Base-by-base conservation (phyloP, 2,329 filamentous ascomycete genomes). In the Calycina herbarum region DNA sequence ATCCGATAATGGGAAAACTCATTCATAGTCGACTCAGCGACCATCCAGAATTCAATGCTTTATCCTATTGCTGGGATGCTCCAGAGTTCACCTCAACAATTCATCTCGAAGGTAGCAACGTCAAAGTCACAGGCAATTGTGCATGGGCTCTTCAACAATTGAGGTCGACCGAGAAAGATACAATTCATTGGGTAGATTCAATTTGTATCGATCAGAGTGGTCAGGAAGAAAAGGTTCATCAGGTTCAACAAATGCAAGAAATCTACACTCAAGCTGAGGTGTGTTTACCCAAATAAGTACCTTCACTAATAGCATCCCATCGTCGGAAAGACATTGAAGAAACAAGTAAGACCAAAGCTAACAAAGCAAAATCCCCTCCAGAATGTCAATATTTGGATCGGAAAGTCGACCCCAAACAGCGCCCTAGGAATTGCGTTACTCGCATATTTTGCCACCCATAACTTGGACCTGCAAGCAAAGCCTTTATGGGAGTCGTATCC, bases 171-270 rank as follows among this genome's bases (percentile, higher is more conserved):
- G 13, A 40, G 1, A 11, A 59, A 11, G 5, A 31, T 35, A 31
- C 29, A 3, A 59, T 40, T 59, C 29, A n/a, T 24, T 59, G 57
- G 57, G 31, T 59, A 38, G 57, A 59, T 59, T 2, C 31, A 20
- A 38, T 59, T 35, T 59, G 57, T 27, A 59, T 59, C 15, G 42
- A 59, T 13, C 57, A 59, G 27, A 5, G 1, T 20, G 29, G n/a
- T 24, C 5, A 42, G 2, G 27, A 6, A 8, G 57, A 59, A 8
- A n/a, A 5, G 4, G 27, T 1, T 24, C 17, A 59, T 29, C 35
- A 38, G 33, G 31, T 59, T 35, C 15, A 5, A 2, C 31, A 59
- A 7, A 59, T 59, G 57, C 20, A 40, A 24, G 20, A 35, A 15
- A 59, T 42, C 17, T 59, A 40, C 31, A 59, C 15, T 29, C 20